These are phyloP conservation scores for Geopyxis carbonaria DNA, from an alignment of 495 filamentous ascomycete species.

Conservation along the genomic window DNA sequence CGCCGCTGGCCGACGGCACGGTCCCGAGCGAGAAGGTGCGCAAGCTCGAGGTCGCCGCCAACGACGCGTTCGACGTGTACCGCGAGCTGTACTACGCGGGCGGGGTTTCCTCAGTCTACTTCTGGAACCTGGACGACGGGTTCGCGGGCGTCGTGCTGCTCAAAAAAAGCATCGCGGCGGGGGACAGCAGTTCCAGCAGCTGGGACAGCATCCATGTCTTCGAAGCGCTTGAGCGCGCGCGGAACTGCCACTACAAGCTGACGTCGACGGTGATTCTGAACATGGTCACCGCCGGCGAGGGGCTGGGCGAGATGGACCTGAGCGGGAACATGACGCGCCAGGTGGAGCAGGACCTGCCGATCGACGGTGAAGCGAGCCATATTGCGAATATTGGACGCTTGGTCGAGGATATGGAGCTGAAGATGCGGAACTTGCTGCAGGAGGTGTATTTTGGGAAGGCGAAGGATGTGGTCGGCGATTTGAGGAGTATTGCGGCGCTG, in stretches of 20 bases:
- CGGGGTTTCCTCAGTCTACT: constrained; percentile 84
- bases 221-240: constrained; percentile 69
- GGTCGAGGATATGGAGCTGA: constrained; percentile 98
- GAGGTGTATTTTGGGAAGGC: constrained; percentile 99
- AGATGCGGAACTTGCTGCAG: constrained; percentile 97
- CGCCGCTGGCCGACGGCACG: constrained; percentile 51
- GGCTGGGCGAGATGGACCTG: constrained; percentile 78
- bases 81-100: constrained; percentile 96
- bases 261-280: constrained; percentile 93
- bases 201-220: constrained; percentile 99
- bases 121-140: constrained; percentile 97
- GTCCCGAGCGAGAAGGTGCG: constrained; percentile 72
- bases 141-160: constrained; percentile 91
- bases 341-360: constrained; percentile 73
- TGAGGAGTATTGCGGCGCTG: constrained; percentile 74
- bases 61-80: constrained; percentile 95
- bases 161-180: constrained; percentile 66
- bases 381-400: constrained; percentile 83
- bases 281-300: constrained; percentile 50
- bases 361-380: constrained; percentile 81
- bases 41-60: constrained; percentile 81
- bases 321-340: constrained; percentile 96
- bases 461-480: constrained; percentile 94
- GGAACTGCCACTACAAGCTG: constrained; percentile 88
- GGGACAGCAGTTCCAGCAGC: constrained; percentile 55